These are phyloP conservation scores for Euphorbia celastroides DNA, from an alignment of 441 rosid species.

Conservation along the genomic window DNA sequence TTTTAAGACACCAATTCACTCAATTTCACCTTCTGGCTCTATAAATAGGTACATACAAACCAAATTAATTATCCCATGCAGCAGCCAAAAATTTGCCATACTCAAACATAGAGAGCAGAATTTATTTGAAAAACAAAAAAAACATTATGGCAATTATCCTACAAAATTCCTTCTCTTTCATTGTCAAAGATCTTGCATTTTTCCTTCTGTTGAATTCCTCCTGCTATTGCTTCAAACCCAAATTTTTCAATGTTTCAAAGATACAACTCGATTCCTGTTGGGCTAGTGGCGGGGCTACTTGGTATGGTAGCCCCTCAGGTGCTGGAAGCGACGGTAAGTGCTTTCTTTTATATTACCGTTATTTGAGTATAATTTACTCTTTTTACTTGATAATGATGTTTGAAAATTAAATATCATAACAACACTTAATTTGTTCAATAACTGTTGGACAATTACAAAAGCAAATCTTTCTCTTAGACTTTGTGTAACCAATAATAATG, in stretches of 20 bases:
- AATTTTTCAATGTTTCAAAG: slow-evolving; percentile 34
- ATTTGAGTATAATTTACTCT: too few relatives aligned
- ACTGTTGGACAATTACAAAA: too few relatives aligned
- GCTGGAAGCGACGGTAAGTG: slow-evolving; percentile 61
- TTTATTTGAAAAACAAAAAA: not conserved
- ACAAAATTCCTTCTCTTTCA: slow-evolving; percentile 1
- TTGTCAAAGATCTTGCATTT: slow-evolving; percentile 4
- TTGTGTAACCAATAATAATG: too few relatives aligned
- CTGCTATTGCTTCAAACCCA: slow-evolving; percentile 42
- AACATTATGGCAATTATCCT: slow-evolving; percentile 19
- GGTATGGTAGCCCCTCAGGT: slow-evolving; percentile 59
- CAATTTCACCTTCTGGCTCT: not conserved
- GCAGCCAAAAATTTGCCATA: not conserved
- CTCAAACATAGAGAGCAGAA: not conserved
- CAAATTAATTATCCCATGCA: not conserved
- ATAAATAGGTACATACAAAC: slow-evolving; percentile 21
- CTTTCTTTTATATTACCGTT: too few relatives aligned
- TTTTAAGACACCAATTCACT: slow-evolving; percentile 8
- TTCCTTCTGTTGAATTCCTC: slow-evolving; percentile 18
- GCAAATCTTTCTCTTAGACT: too few relatives aligned
- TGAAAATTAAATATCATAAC: too few relatives aligned
- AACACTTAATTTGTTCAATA: too few relatives aligned
- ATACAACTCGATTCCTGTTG: slow-evolving; percentile 26
- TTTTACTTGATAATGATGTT: not conserved
- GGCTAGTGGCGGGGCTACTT: slow-evolving; percentile 64